These are phyloP conservation scores for Candida ipomoeae DNA, from an alignment of 805 yeast species.

Conservation along the genomic window DNA sequence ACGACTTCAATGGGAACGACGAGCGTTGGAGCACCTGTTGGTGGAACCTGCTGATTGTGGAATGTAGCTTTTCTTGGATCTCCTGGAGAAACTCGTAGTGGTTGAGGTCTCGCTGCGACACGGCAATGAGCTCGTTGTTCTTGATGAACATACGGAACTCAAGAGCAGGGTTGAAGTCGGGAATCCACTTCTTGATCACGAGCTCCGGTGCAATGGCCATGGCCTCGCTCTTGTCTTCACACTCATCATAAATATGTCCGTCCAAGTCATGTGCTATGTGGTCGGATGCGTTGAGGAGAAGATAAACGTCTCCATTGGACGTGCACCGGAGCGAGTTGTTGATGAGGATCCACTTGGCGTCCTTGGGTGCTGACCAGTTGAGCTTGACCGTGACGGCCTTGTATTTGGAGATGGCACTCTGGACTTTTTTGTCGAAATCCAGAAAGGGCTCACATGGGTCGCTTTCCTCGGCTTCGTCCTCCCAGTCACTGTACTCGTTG, in stretches of 20 bases:
- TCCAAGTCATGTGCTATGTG: slow-evolving; percentile 83
- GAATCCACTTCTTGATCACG: slow-evolving; percentile 76
- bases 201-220: slow-evolving; percentile 49
- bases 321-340: slow-evolving; percentile 71
- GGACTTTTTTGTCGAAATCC: slow-evolving; percentile 55
- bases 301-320: slow-evolving; percentile 68
- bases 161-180: slow-evolving; percentile 73
- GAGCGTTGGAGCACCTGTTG: slow-evolving; percentile 34
- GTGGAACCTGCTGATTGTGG: slow-evolving; percentile 52
- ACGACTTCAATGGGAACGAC: slow-evolving; percentile 26
- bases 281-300: slow-evolving; percentile 80
- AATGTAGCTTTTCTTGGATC: slow-evolving; percentile 44
- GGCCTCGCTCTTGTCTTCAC: slow-evolving; percentile 20
- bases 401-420: slow-evolving; percentile 41
- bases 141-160: slow-evolving; percentile 87
- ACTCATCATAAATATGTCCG: slow-evolving; percentile 55
- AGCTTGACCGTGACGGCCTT: slow-evolving; percentile 80
- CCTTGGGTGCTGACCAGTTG: slow-evolving; percentile 97
- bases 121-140: slow-evolving; percentile 59
- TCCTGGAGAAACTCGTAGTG: slow-evolving; percentile 66
- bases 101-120: slow-evolving; percentile 83
- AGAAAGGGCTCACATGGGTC: slow-evolving; percentile 38
- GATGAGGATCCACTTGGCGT: slow-evolving; percentile 87
- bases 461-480: slow-evolving; percentile 33
- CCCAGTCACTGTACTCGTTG: slow-evolving; percentile 76